phyloP scores from a whole-genome alignment of 1,284 basidiomycete genomes.

The Phellopilus nigrolimitatus region DNA sequence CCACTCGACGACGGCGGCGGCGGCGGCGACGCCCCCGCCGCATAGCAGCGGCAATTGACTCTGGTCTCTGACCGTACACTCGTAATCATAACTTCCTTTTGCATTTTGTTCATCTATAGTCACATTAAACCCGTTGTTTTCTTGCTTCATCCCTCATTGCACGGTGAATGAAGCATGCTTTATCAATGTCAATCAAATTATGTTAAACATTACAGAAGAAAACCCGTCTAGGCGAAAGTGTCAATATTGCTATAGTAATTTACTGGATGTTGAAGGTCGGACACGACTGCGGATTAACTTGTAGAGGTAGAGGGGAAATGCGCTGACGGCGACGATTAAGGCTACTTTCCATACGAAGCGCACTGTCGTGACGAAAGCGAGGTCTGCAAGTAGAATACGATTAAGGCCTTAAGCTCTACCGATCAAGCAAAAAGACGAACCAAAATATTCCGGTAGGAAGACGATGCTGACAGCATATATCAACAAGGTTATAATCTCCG shows the following conservation, averaged over 20 bases:
- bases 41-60: constrained; percentile 48
- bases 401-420: not conserved
- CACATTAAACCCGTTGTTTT: not conserved
- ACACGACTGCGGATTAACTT: constrained; percentile 84
- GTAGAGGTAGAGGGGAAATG: constrained; percentile 87
- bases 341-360: constrained; percentile 95
- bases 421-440: constrained; percentile 42
- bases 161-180: not conserved
- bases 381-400: constrained; percentile 48
- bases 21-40: constrained; percentile 30
- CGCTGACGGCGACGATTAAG: constrained; percentile 91
- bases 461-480: constrained; percentile 91
- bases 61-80: not conserved
- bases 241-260: constrained; percentile 56
- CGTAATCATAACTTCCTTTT: not conserved
- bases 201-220: constrained; percentile 9
- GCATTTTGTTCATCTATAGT: constrained; percentile 13
- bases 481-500: constrained; percentile 84
- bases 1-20: constrained; percentile 35
- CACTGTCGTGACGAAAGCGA: constrained; percentile 85
- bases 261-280: constrained; percentile 92
- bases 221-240: not conserved
- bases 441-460: constrained; percentile 96
- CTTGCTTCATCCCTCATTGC: not conserved
- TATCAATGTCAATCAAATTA: constrained; percentile 14